A percentile compares a stretch with the other conserved stretches of the same genome.
These are phyloP conservation scores for Mortierella alpina DNA, from an alignment of 192 early-diverging fungal species.

Conservation along the genomic window DNA sequence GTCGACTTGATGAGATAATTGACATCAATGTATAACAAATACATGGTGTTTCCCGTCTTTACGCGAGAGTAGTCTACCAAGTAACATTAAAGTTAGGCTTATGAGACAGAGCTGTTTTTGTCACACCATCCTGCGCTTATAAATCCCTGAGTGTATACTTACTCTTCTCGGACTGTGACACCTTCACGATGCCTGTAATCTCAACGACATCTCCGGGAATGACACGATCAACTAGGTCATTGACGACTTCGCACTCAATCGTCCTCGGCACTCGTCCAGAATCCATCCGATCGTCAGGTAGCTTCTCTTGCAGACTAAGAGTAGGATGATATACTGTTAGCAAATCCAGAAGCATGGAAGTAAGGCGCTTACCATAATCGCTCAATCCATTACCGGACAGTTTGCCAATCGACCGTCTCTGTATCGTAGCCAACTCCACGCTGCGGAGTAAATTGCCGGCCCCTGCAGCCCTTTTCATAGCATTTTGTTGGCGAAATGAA, in stretches of 20 bases:
- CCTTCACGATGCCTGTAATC: conserved; percentile 81
- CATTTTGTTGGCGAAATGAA: conserved; percentile 72
- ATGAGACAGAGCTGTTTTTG: no score
- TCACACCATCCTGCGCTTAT: no score
- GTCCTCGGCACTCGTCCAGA: conserved; percentile 79
- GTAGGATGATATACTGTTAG: background rate
- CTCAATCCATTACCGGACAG: conserved; percentile 56
- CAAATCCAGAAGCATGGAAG: background rate
- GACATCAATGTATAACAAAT: conserved; percentile 77
- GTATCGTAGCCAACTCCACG: conserved; percentile 61
- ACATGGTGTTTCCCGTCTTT: conserved; percentile 73
- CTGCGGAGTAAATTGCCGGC: conserved; percentile 70
- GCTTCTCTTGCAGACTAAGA: conserved; percentile 80
- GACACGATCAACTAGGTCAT: conserved; percentile 80
- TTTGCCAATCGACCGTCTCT: conserved; percentile 80
- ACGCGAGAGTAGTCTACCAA: conserved; percentile 30
- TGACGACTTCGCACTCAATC: conserved; percentile 80
- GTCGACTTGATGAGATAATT: conserved; percentile 74
- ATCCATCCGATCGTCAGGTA: conserved; percentile 76
- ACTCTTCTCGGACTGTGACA: conserved; percentile 76
- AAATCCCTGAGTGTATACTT: conserved; percentile 3
- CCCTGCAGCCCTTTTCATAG: conserved; percentile 70
- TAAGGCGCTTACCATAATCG: background rate
- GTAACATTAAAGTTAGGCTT: no score
- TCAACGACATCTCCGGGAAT: conserved; percentile 87